phyloP scores from a whole-genome alignment of 805 yeast genomes.

The Wickerhamiella allomyrinae region DNA sequence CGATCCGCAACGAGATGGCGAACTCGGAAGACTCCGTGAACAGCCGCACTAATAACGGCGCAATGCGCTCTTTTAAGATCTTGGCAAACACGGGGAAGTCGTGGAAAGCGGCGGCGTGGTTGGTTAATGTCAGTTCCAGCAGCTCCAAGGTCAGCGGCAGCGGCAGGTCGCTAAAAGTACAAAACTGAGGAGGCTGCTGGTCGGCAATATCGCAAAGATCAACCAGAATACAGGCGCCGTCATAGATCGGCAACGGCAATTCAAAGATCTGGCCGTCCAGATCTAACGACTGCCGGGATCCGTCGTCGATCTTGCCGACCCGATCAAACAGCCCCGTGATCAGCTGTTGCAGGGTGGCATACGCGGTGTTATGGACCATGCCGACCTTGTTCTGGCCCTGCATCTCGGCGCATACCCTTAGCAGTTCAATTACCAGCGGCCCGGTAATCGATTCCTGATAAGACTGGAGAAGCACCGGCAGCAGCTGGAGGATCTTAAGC shows the following conservation, averaged over 20 bases:
- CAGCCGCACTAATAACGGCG: constrained; percentile 61
- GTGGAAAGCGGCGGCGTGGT: constrained; percentile 43
- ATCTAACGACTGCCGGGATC: constrained; percentile 20
- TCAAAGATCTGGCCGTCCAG: constrained; percentile 27
- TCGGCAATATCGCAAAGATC: constrained; percentile 63
- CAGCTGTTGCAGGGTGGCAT: constrained; percentile 83
- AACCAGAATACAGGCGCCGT: constrained; percentile 52
- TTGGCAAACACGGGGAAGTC: constrained; percentile 50
- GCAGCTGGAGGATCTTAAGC: constrained; percentile 66
- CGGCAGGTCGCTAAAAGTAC: constrained; percentile 39
- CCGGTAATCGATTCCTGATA: constrained; percentile 46
- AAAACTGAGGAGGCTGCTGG: constrained; percentile 38
- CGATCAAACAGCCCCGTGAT: constrained; percentile 66
- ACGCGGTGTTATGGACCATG: constrained; percentile 77
- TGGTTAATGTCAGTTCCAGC: constrained; percentile 60
- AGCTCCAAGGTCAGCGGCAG: constrained; percentile 68
- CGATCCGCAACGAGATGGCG: constrained; percentile 57
- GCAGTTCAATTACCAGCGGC: constrained; percentile 39
- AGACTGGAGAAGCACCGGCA: constrained; percentile 59
- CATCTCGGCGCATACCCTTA: constrained; percentile 57
- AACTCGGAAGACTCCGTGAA: constrained; percentile 45
- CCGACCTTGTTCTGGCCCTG: constrained; percentile 55
- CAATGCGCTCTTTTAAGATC: constrained; percentile 49
- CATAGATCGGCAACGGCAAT: constrained; percentile 44
- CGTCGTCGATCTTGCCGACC: constrained; percentile 25